Conservation (phyloP, 1,139 yeast species). For the Pneumocystis wakefieldiae region DNA sequence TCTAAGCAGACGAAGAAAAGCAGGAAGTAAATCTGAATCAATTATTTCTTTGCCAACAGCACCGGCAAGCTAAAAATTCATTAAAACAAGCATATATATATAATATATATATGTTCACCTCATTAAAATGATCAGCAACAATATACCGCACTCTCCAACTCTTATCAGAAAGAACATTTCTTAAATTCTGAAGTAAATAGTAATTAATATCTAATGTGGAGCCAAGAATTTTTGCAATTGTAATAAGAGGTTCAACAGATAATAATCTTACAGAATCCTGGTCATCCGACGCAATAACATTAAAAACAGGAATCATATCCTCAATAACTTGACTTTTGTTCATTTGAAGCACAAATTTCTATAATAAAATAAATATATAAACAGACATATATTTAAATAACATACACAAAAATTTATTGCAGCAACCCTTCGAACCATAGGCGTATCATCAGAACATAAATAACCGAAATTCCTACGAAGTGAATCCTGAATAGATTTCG, state of each 20-base stretch:
- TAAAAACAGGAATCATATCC: slow-evolving; percentile 62
- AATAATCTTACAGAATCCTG: slow-evolving; percentile 93
- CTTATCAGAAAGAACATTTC: slow-evolving; percentile 63
- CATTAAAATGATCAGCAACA: slow-evolving; percentile 77
- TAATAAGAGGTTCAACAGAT: slow-evolving; percentile 70
- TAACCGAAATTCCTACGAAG: slow-evolving; percentile 54
- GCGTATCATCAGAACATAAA: slow-evolving; percentile 79
- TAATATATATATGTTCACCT: neutral
- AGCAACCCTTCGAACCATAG: slow-evolving; percentile 95
- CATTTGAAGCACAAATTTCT: slow-evolving; percentile 20
- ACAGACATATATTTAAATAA: slow-evolving; percentile 38
- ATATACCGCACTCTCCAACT: slow-evolving; percentile 98
- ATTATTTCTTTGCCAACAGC: slow-evolving; percentile 31
- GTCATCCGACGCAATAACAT: slow-evolving; percentile 61
- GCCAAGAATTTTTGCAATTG: slow-evolving; percentile 27
- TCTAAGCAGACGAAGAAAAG: slow-evolving; percentile 62
- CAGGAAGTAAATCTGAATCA: slow-evolving; percentile 45
- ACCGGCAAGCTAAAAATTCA: slow-evolving; percentile 39
- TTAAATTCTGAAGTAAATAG: slow-evolving; percentile 16
- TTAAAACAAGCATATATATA: neutral
- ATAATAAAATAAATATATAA: slow-evolving; percentile 3
- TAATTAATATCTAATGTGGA: slow-evolving; percentile 17
- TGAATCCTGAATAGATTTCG: slow-evolving; percentile 33
- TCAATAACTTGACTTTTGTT: slow-evolving; percentile 24
- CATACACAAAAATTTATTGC: slow-evolving; percentile 64